Base-by-base conservation (phyloP, 345 rosid species). In the Eucalyptus pauciflora region DNA sequence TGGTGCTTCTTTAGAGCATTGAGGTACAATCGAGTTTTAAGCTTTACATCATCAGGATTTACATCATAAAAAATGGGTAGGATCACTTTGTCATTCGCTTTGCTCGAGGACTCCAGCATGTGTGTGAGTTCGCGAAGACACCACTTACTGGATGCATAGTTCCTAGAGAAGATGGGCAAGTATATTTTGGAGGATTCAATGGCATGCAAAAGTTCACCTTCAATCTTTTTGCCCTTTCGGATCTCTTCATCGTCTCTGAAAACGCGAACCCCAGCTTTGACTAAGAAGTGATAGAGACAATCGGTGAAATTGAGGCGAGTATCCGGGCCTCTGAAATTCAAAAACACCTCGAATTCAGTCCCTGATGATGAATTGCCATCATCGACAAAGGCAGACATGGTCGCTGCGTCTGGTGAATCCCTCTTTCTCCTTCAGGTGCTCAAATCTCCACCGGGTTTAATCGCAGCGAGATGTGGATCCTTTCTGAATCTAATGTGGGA, bases 391-490 rank as follows among this genome's bases (percentile, higher is more conserved):
- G 79, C 79, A 16, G 43, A 31, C 41, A 14, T 15, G 4, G 76
- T 15, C 20, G 0, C 0, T n/a, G 76, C 20, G 0, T 31, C 76
- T 64, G 20, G 76, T 0, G 76, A 64, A 33, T n/a, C 76, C 76
- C 20, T 64, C 41, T 64, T 64, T 64, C 76, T 64, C 71, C 79
- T 64, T 64, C 71, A 64, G 10, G 71, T 29, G 71, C 71, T 64
- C 37, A 64, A 29, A 64, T 29, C 71, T 67, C 33, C 37, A 67
- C 76, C 76, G 20, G 41, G 17, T 67, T 4, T 31, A 17, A 67
- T 67, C 1, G 9, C 79, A 16, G 79, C 20, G 43, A 16, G 79
- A 67, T 31, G 79, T 31, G 79, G 79, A 67, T 67, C 43, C 79
- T 31, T 31, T 64, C 43, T 67, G 43, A 67, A 67, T 67, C 79